Evolutionary conservation across 805 yeast genomes (phyloP).

Genomic region (Kodamaea leandrae): DNA sequence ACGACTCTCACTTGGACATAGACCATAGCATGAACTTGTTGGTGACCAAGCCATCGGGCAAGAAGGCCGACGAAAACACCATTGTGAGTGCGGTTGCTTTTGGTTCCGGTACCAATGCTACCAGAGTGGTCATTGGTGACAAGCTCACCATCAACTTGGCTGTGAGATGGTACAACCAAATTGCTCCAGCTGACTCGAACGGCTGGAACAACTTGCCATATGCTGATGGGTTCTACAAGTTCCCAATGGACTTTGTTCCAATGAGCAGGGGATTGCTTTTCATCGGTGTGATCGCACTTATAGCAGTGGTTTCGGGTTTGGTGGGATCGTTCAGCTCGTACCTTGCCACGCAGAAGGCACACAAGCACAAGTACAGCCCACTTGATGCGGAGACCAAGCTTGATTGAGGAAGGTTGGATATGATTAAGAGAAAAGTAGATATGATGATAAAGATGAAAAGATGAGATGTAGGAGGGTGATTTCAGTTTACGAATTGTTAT

Average conservation of each 20-base stretch:
- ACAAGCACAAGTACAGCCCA: too few species aligned
- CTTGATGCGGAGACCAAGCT: too few species aligned
- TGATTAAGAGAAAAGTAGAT: too few species aligned
- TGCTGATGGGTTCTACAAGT: constrained; percentile 39
- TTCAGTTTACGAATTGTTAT: too few species aligned
- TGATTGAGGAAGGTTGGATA: too few species aligned
- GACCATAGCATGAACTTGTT: constrained; percentile 57
- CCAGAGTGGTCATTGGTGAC: constrained; percentile 67
- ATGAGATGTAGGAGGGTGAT: too few species aligned
- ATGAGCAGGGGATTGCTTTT: constrained; percentile 23
- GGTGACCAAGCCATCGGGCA: constrained; percentile 36
- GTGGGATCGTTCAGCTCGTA: too few species aligned
- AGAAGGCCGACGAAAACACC: constrained; percentile 31
- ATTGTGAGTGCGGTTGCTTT: constrained; percentile 57
- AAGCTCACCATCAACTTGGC: constrained; percentile 54
- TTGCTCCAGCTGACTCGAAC: constrained; percentile 19
- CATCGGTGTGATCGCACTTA: constrained; percentile 21
- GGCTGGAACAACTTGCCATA: constrained; percentile 28
- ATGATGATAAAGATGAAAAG: too few species aligned
- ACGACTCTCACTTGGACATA: constrained; percentile 65
- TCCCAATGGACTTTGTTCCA: constrained; percentile 32
- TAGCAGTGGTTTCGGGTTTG: too few species aligned
- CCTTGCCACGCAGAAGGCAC: too few species aligned
- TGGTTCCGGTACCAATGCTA: constrained; percentile 59
- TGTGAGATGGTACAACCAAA: constrained; percentile 51